These are phyloP conservation scores for Euphorbia peplus DNA, from an alignment of 345 rosid species.

Conservation along the genomic window DNA sequence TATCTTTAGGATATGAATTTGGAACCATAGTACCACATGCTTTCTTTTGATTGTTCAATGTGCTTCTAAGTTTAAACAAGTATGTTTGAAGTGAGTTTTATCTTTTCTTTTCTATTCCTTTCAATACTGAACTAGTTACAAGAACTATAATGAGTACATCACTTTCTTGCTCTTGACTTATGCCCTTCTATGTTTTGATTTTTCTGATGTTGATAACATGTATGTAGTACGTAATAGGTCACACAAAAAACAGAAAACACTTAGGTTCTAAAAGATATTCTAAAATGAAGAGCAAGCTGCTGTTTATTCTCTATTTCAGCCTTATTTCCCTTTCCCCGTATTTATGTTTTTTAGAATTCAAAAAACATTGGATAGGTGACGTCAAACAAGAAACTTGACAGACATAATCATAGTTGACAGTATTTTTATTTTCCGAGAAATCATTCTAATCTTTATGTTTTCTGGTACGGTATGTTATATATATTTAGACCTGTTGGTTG, in stretches of 20 bases:
- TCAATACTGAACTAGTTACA: background rate
- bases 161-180: background rate
- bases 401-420: background rate
- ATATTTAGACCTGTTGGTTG: background rate
- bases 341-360: background rate
- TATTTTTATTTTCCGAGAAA: background rate
- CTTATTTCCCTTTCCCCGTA: background rate
- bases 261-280: too few species aligned
- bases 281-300: too few species aligned
- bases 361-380: background rate
- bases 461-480: background rate
- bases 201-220: too few species aligned
- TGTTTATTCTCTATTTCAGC: background rate
- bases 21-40: background rate
- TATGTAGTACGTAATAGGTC: too few species aligned
- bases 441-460: background rate
- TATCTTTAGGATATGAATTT: background rate
- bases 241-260: too few species aligned
- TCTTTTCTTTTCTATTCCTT: background rate
- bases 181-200: too few species aligned
- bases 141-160: background rate
- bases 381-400: background rate
- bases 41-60: background rate
- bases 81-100: background rate
- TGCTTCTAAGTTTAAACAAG: background rate